Conservation (phyloP, 306 rosid genomes). For the Luffa aegyptiaca region DNA sequence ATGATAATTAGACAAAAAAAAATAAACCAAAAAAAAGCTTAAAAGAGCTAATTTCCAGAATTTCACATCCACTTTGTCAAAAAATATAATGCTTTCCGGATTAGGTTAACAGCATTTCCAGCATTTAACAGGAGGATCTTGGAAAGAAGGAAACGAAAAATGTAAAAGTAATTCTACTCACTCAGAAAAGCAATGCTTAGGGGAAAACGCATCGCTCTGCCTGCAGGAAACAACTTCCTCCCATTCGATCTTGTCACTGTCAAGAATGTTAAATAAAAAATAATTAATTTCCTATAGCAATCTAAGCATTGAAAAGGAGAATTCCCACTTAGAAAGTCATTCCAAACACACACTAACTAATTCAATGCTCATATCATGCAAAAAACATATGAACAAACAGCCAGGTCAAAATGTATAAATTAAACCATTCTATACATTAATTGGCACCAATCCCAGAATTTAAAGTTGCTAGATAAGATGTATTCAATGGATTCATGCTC, state of each 20-base stretch:
- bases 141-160: neutral
- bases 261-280: neutral
- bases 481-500: neutral
- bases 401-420: neutral
- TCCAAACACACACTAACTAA: neutral
- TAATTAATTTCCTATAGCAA: neutral
- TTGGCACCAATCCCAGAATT: neutral
- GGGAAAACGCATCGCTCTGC: neutral
- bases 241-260: neutral
- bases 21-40: neutral
- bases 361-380: neutral
- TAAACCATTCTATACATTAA: neutral
- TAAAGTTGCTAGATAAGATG: neutral
- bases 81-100: neutral
- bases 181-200: neutral
- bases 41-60: neutral
- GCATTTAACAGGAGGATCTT: neutral
- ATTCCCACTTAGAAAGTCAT: neutral
- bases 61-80: neutral
- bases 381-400: neutral
- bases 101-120: neutral
- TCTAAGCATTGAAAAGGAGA: neutral
- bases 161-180: neutral
- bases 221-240: neutral
- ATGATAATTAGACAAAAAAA: neutral